A percentile compares a stretch with the other conserved stretches of the same genome.
Evolutionary conservation across 208 protist genomes (phyloP).

Genomic region (Angomonas desouzai): DNA sequence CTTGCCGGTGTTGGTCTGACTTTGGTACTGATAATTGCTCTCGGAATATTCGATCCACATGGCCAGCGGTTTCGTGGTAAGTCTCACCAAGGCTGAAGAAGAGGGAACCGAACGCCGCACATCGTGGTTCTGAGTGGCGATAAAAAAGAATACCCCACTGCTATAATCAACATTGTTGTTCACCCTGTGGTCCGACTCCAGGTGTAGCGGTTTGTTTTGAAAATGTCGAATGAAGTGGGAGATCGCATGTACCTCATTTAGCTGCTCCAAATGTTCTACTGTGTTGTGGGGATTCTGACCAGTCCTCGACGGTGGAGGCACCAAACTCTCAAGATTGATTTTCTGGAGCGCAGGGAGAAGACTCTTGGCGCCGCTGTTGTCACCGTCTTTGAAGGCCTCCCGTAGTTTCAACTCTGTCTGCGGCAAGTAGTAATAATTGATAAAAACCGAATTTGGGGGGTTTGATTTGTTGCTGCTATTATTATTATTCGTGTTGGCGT

Average conservation of each 20-base stretch:
- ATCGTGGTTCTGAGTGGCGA: constrained; percentile 80
- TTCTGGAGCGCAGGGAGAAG: not conserved
- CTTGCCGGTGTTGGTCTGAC: constrained; percentile 5
- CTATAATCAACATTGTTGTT: not conserved
- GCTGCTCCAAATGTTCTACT: not conserved
- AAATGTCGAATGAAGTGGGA: constrained; percentile 4
- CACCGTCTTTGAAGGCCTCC: not conserved
- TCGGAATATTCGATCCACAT: constrained; percentile 73
- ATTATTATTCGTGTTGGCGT: constrained; percentile 13
- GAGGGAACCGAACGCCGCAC: constrained; percentile 46
- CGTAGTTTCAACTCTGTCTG: not conserved
- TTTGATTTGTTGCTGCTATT: constrained; percentile 14
- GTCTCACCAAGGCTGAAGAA: constrained; percentile 50
- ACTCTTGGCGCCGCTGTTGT: not conserved
- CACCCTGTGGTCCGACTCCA: not conserved
- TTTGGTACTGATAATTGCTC: constrained; percentile 39
- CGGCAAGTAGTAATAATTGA: constrained; percentile 11
- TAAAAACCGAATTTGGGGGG: constrained; percentile 8
- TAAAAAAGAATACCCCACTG: constrained; percentile 27
- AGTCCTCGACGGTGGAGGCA: too few species aligned
- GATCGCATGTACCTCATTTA: not conserved
- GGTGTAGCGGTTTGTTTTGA: constrained; percentile 3
- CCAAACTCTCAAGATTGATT: constrained; percentile 1
- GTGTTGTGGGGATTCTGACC: not conserved
- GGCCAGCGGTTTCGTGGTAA: constrained; percentile 46